Evolutionary conservation across 192 early-diverging fungal species (phyloP).

Genomic region (Backusella luteola): DNA sequence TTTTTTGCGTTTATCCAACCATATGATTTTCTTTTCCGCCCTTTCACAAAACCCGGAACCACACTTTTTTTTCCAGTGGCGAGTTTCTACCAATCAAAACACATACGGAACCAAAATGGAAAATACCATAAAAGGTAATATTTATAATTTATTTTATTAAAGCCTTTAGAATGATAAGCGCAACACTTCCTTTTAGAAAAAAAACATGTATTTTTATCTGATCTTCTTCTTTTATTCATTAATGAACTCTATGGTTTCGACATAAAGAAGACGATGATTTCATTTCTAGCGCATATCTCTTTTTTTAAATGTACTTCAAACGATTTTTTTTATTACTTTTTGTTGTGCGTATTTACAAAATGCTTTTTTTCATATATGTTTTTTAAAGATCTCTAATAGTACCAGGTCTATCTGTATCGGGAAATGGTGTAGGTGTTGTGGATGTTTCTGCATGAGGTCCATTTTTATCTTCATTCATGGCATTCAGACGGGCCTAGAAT

Average conservation of each 20-base stretch:
- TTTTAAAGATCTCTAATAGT: not conserved
- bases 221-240: not conserved
- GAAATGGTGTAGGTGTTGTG: constrained; percentile 32
- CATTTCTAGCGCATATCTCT: too few relatives aligned
- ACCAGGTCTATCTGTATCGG: constrained; percentile 18
- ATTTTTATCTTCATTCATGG: not conserved
- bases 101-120: not conserved
- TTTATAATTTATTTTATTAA: not conserved
- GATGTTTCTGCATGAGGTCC: constrained; percentile 24
- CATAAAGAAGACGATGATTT: too few relatives aligned
- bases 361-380: not conserved
- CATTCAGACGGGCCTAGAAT: constrained; percentile 8
- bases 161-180: not conserved
- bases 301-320: not conserved
- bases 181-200: not conserved
- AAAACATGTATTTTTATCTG: not conserved
- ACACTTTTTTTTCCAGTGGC: too few relatives aligned
- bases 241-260: too few relatives aligned
- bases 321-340: not conserved
- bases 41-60: too few relatives aligned
- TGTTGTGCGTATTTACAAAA: not conserved
- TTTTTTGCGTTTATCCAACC: too few relatives aligned
- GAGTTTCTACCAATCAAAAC: not conserved
- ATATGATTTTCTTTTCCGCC: too few relatives aligned
- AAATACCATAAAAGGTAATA: not conserved